Evolutionary conservation across 495 filamentous ascomycete species (phyloP).

Genomic region (Penicillium herquei): DNA sequence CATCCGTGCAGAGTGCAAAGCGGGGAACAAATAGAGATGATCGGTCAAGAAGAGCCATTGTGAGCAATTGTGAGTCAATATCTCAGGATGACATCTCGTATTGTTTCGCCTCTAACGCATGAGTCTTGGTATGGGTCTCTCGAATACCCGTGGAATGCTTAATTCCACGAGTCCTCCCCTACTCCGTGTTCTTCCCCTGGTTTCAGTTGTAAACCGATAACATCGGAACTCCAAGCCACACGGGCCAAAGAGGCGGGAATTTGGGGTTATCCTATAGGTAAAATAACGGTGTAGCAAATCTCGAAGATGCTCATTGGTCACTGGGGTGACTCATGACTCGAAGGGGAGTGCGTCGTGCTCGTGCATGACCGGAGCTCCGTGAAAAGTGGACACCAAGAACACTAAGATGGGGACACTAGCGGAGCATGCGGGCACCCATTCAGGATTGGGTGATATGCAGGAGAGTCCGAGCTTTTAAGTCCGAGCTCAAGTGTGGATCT

Average conservation of each 20-base stretch:
- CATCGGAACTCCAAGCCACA: background rate
- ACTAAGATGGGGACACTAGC: background rate
- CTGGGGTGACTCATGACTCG: slow-evolving; percentile 7
- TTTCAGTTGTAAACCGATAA: background rate
- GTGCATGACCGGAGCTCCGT: slow-evolving; percentile 5
- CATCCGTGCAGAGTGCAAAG: background rate
- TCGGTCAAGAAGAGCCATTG: background rate
- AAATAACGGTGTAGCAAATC: slow-evolving; percentile 8
- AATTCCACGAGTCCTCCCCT: background rate
- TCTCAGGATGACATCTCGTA: background rate
- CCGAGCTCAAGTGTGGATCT: too few species aligned
- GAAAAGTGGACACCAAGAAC: background rate
- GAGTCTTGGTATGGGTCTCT: background rate
- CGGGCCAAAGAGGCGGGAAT: slow-evolving; percentile 1
- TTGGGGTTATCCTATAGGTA: background rate
- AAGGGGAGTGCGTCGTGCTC: background rate
- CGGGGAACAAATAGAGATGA: background rate
- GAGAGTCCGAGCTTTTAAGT: too few species aligned
- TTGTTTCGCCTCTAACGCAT: background rate
- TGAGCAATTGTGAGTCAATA: background rate
- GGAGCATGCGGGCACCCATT: background rate
- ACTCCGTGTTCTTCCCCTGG: background rate
- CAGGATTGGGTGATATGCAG: too few species aligned
- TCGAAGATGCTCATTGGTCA: background rate
- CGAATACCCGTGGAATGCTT: background rate